Evolutionary conservation across 441 rosid species (phyloP).

Genomic region (Viola pubescens): DNA sequence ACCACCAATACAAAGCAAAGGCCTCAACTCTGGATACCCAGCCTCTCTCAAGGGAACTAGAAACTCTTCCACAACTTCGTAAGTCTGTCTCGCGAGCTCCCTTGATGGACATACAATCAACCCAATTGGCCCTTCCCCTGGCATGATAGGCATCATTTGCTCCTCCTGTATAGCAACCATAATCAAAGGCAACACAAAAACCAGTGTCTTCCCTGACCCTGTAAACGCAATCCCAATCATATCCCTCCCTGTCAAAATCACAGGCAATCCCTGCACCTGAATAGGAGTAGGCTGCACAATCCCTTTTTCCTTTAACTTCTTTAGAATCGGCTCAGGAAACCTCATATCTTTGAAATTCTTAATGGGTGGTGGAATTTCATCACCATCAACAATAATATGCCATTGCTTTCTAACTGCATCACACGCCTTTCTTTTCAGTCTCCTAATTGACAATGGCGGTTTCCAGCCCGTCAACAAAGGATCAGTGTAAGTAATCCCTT

Average conservation of each 20-base stretch:
- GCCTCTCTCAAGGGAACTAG: constrained; percentile 44
- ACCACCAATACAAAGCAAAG: constrained; percentile 82
- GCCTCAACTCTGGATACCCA: constrained; percentile 68
- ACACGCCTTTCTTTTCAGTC: constrained; percentile 45
- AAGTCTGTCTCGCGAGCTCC: constrained; percentile 85
- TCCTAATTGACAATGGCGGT: constrained; percentile 56
- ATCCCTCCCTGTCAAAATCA: constrained; percentile 67
- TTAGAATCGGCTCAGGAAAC: constrained; percentile 64
- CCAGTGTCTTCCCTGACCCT: constrained; percentile 74
- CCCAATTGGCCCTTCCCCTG: constrained; percentile 72
- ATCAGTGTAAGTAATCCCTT: constrained; percentile 75
- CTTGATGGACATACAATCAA: constrained; percentile 70
- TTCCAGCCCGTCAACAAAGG: constrained; percentile 77
- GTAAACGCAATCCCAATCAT: constrained; percentile 88
- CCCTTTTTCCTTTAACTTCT: constrained; percentile 67
- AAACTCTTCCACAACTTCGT: constrained; percentile 79
- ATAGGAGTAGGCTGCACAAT: constrained; percentile 93
- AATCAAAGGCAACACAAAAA: constrained; percentile 67
- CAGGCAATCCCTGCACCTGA: constrained; percentile 94
- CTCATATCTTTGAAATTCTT: constrained; percentile 82
- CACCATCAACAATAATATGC: constrained; percentile 89
- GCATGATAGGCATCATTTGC: constrained; percentile 60
- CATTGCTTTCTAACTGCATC: constrained; percentile 78
- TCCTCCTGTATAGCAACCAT: constrained; percentile 76
- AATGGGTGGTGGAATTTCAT: constrained; percentile 71